phyloP scores from a whole-genome alignment of 1,284 basidiomycete genomes.

The Leccinum pachyderme region DNA sequence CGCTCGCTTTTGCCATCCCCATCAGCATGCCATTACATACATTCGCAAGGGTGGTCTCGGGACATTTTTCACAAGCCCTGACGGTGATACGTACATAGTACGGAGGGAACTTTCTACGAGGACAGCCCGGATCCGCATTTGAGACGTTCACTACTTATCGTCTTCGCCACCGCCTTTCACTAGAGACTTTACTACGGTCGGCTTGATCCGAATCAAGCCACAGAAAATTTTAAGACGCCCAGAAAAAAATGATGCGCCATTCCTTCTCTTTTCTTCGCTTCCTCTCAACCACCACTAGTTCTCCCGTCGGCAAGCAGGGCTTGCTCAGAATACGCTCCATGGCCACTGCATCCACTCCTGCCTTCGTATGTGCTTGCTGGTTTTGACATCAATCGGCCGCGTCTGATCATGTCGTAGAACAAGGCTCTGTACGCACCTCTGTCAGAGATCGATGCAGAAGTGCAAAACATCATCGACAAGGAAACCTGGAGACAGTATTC shows the following conservation, averaged over 20 bases:
- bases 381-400: neutral
- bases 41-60: neutral
- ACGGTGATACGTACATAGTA: neutral
- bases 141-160: neutral
- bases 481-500: constrained; percentile 99
- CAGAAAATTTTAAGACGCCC: constrained; percentile 10
- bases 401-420: constrained; percentile 59
- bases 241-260: constrained; percentile 27
- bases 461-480: constrained; percentile 97
- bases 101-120: neutral
- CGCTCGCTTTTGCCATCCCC: neutral
- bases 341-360: constrained; percentile 57
- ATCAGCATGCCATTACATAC: neutral
- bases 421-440: constrained; percentile 86
- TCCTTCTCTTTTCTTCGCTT: constrained; percentile 31
- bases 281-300: constrained; percentile 21
- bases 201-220: constrained; percentile 20
- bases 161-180: neutral
- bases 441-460: constrained; percentile 89
- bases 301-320: constrained; percentile 20
- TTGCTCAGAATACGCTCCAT: constrained; percentile 43
- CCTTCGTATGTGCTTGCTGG: constrained; percentile 49
- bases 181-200: constrained; percentile 9
- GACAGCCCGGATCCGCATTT: neutral
- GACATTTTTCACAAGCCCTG: neutral